Percentiles rank a stretch among this genome's conserved stretches.
Evolutionary conservation across 768 basidiomycete genomes (phyloP).

Genomic region (Clitopilus hobsonii): DNA sequence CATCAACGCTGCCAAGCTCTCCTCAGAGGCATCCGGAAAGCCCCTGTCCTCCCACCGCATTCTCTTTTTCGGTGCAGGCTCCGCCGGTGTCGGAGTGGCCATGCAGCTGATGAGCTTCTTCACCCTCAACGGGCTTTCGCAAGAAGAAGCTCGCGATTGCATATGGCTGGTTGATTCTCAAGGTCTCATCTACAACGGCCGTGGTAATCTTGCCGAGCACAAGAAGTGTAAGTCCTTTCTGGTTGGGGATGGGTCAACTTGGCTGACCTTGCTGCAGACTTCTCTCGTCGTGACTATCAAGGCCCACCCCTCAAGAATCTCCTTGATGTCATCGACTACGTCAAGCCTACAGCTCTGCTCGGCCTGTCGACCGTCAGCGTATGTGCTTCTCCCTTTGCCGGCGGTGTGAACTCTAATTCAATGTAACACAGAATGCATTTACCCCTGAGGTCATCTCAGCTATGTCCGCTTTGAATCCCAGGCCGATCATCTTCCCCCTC

Average conservation of each 20-base stretch:
- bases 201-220: slow-evolving; percentile 74
- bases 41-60: slow-evolving; percentile 75
- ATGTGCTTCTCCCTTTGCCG: slow-evolving; percentile 7
- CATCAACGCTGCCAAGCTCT: slow-evolving; percentile 79
- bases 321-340: slow-evolving; percentile 71
- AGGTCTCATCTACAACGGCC: slow-evolving; percentile 74
- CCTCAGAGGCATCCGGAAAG: slow-evolving; percentile 63
- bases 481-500: slow-evolving; percentile 90
- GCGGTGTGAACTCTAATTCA: neutral
- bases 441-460: slow-evolving; percentile 60
- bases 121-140: slow-evolving; percentile 69
- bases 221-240: slow-evolving; percentile 60
- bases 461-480: slow-evolving; percentile 76
- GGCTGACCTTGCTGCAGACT: slow-evolving; percentile 44
- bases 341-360: slow-evolving; percentile 85
- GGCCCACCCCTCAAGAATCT: slow-evolving; percentile 74
- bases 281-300: slow-evolving; percentile 75
- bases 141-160: slow-evolving; percentile 68
- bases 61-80: slow-evolving; percentile 91
- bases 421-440: slow-evolving; percentile 68
- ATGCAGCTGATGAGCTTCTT: slow-evolving; percentile 88
- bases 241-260: neutral
- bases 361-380: slow-evolving; percentile 84
- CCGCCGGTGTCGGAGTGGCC: slow-evolving; percentile 89
- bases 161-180: slow-evolving; percentile 87